phyloP scores from a whole-genome alignment of 164 flowering plant species.

The Vitis amurensis region DNA sequence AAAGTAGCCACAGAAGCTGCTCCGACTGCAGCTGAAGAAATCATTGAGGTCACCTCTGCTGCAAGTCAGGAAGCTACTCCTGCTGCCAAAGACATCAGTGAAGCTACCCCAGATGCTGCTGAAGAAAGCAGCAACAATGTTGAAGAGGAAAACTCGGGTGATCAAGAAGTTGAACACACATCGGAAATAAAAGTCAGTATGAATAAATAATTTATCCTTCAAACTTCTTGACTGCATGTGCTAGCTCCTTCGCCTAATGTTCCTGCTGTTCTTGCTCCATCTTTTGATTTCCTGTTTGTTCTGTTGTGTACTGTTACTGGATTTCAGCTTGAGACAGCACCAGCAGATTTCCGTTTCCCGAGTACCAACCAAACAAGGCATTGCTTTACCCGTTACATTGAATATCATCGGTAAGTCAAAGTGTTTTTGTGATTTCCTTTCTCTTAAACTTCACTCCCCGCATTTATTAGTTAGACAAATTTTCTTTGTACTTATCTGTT shows the following conservation, averaged over 20 bases:
- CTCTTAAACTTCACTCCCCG: background rate
- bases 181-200: conserved; percentile 54
- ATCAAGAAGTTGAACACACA: conserved; percentile 39
- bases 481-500: background rate
- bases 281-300: background rate
- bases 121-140: conserved; percentile 32
- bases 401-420: conserved; percentile 69
- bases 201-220: background rate
- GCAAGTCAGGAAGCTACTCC: conserved; percentile 13
- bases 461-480: background rate
- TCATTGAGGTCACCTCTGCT: conserved; percentile 20
- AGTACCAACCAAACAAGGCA: conserved; percentile 82
- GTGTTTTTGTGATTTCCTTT: background rate
- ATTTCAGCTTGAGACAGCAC: conserved; percentile 77
- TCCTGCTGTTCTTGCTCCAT: background rate
- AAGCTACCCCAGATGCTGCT: conserved; percentile 20
- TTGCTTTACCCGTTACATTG: conserved; percentile 80
- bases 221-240: background rate
- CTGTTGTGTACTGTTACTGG: background rate
- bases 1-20: conserved; percentile 14
- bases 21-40: conserved; percentile 26
- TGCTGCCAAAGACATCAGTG: conserved; percentile 28
- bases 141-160: conserved; percentile 27
- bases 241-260: background rate
- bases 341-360: conserved; percentile 82